Evolutionary conservation across 2,329 filamentous ascomycete genomes (phyloP).

Genomic region (Pleomassaria siparia): DNA sequence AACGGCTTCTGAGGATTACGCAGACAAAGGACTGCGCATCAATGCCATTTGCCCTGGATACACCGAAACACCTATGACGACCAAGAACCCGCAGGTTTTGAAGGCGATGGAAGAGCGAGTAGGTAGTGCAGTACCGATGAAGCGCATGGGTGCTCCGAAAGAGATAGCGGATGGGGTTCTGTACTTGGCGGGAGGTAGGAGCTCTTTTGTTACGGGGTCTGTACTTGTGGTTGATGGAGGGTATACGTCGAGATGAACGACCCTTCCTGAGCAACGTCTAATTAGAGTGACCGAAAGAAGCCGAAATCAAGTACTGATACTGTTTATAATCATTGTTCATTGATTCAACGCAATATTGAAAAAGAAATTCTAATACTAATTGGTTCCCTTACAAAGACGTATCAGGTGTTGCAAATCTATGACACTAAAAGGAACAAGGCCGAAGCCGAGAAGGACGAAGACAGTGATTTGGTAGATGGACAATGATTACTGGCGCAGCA

Average conservation of each 20-base stretch:
- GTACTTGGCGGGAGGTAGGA: constrained; percentile 26
- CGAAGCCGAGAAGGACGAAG: too few relatives aligned
- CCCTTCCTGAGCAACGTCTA: too few relatives aligned
- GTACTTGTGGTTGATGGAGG: constrained; percentile 25
- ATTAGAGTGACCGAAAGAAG: too few relatives aligned
- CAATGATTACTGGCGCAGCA: too few relatives aligned
- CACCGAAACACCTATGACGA: constrained; percentile 26
- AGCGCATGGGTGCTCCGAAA: constrained; percentile 19
- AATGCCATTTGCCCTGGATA: constrained; percentile 40
- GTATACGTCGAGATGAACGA: constrained; percentile 9
- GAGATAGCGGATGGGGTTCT: constrained; percentile 34
- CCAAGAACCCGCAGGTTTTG: constrained; percentile 17
- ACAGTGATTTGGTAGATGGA: too few relatives aligned
- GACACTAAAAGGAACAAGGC: too few relatives aligned
- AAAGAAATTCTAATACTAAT: too few relatives aligned
- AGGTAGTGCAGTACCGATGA: constrained; percentile 25
- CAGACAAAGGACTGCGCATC: constrained; percentile 43
- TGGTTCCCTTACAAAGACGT: too few relatives aligned
- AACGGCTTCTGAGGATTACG: constrained; percentile 48
- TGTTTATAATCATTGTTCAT: too few relatives aligned
- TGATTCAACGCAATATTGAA: too few relatives aligned
- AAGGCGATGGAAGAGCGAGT: constrained; percentile 28
- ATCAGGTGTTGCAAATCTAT: too few relatives aligned
- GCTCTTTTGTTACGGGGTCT: constrained; percentile 27
- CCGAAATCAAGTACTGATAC: too few relatives aligned